Evolutionary conservation across 139 green algal genomes (phyloP).

Genomic region (Ettlia oleoabundans): DNA sequence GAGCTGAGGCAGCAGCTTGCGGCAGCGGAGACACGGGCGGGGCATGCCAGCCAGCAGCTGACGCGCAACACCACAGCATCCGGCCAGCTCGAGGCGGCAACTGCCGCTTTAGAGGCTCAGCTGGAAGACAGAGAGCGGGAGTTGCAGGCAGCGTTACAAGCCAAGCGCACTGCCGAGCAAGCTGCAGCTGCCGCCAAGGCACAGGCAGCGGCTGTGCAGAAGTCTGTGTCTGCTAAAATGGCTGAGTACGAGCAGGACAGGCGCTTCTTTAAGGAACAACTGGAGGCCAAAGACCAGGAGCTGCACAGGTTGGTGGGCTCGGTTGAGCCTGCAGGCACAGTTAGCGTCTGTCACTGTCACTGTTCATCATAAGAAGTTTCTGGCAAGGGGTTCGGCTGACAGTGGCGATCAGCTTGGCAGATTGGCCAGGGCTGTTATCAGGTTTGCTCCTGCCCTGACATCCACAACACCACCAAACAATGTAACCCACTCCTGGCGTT

Average conservation of each 20-base stretch:
- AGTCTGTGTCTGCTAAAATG: background rate
- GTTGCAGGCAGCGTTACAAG: background rate
- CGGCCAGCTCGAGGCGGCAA: constrained; percentile 1
- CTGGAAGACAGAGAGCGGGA: constrained; percentile 13
- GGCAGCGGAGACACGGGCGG: background rate
- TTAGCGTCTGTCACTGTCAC: no score
- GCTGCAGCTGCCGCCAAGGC: background rate
- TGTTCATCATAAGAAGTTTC: no score
- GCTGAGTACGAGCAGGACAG: constrained; percentile 27
- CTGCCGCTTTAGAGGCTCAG: background rate
- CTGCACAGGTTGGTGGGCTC: constrained; percentile 26
- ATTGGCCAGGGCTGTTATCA: no score
- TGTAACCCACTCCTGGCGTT: no score
- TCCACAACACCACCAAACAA: no score
- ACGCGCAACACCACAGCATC: background rate
- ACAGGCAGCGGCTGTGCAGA: constrained; percentile 32
- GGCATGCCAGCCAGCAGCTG: background rate
- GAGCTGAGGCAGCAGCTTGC: constrained; percentile 8
- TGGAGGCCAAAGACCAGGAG: constrained; percentile 23
- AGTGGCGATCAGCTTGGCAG: no score
- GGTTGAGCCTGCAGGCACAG: no score
- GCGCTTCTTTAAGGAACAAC: constrained; percentile 24
- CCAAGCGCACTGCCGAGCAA: background rate
- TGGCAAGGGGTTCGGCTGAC: no score
- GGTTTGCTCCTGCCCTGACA: no score